Percentiles rank a stretch among this genome's conserved stretches.
Conservation (phyloP, 257 asterid genomes). For the Solanum infundibuliforme region DNA sequence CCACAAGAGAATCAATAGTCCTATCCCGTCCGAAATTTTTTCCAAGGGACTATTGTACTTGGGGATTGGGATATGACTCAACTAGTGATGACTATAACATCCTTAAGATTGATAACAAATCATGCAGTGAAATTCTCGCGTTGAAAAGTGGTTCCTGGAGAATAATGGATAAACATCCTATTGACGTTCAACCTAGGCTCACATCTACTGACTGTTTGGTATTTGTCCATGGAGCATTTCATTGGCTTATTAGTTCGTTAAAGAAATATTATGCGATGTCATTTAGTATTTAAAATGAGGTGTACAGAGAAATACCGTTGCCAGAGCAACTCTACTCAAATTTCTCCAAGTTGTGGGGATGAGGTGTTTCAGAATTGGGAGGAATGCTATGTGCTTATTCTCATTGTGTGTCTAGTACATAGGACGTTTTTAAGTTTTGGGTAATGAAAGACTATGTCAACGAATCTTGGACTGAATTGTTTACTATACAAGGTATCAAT, state of each 20-base stretch:
- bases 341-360: too few relatives aligned
- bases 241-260: too few relatives aligned
- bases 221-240: background rate
- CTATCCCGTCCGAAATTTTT: background rate
- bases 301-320: background rate
- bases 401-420: too few relatives aligned
- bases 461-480: background rate
- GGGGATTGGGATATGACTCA: background rate
- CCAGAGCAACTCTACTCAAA: background rate
- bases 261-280: background rate
- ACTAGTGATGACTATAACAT: background rate
- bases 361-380: background rate
- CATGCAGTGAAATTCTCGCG: too few relatives aligned
- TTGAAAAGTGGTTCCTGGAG: background rate
- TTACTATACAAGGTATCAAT: background rate
- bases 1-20: background rate
- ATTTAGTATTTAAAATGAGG: background rate
- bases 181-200: background rate
- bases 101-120: background rate
- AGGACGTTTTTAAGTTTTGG: too few relatives aligned
- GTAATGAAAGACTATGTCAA: too few relatives aligned
- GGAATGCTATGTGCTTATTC: background rate
- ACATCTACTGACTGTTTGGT: background rate
- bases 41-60: background rate
- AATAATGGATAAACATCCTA: background rate